These are phyloP conservation scores for Claviceps humidiphila DNA, from an alignment of 2,329 filamentous ascomycete genomes.

Conservation along the genomic window DNA sequence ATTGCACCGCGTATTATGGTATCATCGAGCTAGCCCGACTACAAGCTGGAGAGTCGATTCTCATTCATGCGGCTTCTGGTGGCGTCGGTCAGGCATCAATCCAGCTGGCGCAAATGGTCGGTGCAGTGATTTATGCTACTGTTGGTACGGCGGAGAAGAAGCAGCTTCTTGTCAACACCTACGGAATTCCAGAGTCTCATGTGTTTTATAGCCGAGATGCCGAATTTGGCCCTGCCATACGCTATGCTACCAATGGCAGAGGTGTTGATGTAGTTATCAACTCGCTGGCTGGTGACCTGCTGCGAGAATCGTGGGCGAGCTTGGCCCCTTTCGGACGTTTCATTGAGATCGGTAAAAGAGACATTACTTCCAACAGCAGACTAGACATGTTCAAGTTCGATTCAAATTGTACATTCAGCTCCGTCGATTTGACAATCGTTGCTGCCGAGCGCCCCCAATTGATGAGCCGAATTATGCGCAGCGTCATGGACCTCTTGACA, in stretches of 20 bases:
- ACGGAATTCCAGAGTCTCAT: conserved; percentile 21
- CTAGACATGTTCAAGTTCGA: conserved; percentile 37
- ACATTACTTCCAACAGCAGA: conserved; percentile 24
- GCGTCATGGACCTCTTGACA: conserved; percentile 22
- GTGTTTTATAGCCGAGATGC: conserved; percentile 16
- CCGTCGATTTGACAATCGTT: conserved; percentile 32
- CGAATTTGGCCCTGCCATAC: conserved; percentile 10
- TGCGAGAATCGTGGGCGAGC: conserved; percentile 29
- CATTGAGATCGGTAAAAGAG: conserved; percentile 29
- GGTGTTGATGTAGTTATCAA: conserved; percentile 61
- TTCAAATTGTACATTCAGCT: conserved; percentile 31
- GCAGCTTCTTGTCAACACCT: conserved; percentile 16
- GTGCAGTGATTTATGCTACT: conserved; percentile 17
- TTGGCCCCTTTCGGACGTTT: conserved; percentile 30
- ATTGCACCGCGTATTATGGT: conserved; percentile 9
- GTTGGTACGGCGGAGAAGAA: conserved; percentile 17
- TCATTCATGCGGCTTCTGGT: conserved; percentile 19
- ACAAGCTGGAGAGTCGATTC: conserved; percentile 16
- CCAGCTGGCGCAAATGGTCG: conserved; percentile 11
- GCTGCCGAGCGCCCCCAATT: conserved; percentile 24
- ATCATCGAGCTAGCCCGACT: conserved; percentile 14
- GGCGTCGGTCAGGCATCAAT: conserved; percentile 18
- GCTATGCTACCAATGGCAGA: conserved; percentile 21
- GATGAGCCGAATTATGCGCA: conserved; percentile 19
- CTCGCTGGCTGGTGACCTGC: conserved; percentile 14